A percentile compares a stretch with the other conserved stretches of the same genome.
phyloP scores from a whole-genome alignment of 176 grass and related monocot genomes.

The Cymbopogon citratus region DNA sequence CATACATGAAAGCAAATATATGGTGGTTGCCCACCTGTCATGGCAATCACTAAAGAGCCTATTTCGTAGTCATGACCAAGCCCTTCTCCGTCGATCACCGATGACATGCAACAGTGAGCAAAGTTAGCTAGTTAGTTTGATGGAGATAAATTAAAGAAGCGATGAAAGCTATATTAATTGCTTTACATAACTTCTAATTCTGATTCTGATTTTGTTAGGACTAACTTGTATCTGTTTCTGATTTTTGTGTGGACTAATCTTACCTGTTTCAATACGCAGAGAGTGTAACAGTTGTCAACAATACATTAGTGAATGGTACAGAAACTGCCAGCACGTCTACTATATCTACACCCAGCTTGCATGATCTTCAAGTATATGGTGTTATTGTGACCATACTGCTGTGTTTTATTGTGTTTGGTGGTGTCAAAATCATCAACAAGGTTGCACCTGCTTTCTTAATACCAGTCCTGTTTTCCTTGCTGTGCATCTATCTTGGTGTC shows the following conservation, averaged over 20 bases:
- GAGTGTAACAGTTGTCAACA: conserved; percentile 79
- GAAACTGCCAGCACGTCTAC: conserved; percentile 53
- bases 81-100: not conserved
- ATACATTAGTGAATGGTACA: conserved; percentile 67
- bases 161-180: not conserved
- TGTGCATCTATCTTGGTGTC: conserved; percentile 92
- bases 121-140: conserved; percentile 4
- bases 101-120: not conserved
- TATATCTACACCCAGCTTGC: conserved; percentile 83
- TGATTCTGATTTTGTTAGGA: not conserved
- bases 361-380: conserved; percentile 96
- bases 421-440: conserved; percentile 97
- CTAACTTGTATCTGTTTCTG: not conserved
- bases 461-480: conserved; percentile 84
- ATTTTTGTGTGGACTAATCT: conserved; percentile 23
- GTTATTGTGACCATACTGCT: conserved; percentile 87
- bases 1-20: not conserved
- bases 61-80: not conserved
- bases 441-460: conserved; percentile 93
- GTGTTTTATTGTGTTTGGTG: conserved; percentile 98
- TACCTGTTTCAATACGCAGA: conserved; percentile 48
- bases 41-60: not conserved
- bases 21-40: not conserved
- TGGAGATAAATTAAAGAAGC: not conserved
- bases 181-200: not conserved